Percentiles rank a stretch among this genome's conserved stretches.
Conservation (phyloP, 208 protist genomes). For the Trypanosoma congolense region DNA sequence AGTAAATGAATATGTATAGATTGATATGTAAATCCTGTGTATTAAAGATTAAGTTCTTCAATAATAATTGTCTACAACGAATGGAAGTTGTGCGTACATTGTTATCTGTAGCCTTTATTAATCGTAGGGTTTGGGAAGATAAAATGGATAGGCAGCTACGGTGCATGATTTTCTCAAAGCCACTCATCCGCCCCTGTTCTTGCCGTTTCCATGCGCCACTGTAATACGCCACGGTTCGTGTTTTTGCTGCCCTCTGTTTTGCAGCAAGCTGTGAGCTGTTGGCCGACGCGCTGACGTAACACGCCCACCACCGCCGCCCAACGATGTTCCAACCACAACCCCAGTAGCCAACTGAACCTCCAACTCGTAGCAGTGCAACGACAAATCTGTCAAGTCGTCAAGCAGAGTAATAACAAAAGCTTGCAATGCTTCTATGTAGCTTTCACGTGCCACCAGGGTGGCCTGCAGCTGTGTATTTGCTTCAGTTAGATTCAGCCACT, state of each 20-base stretch:
- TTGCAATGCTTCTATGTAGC: slow-evolving; percentile 26
- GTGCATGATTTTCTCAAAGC: too few relatives aligned
- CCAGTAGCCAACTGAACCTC: slow-evolving; percentile 20
- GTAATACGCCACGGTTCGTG: neutral
- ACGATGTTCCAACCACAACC: neutral
- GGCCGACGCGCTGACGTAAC: slow-evolving; percentile 2
- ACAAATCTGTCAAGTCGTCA: slow-evolving; percentile 26
- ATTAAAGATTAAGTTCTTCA: too few relatives aligned
- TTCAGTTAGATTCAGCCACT: slow-evolving; percentile 17
- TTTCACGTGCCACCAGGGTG: slow-evolving; percentile 18
- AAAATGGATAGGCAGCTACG: too few relatives aligned
- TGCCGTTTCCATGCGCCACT: neutral
- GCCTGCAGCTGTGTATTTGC: slow-evolving; percentile 23
- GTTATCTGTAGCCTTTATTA: too few relatives aligned
- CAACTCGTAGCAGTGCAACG: slow-evolving; percentile 18
- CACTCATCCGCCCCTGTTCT: neutral
- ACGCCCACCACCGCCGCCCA: neutral
- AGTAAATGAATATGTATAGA: too few relatives aligned
- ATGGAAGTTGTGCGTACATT: too few relatives aligned
- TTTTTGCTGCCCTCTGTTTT: slow-evolving; percentile 2
- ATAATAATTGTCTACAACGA: too few relatives aligned
- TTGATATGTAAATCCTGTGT: too few relatives aligned
- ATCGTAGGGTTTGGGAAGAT: too few relatives aligned
- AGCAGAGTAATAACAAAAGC: slow-evolving; percentile 18
- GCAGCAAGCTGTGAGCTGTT: slow-evolving; percentile 14